Evolutionary conservation across 768 basidiomycete genomes (phyloP).

Genomic region (Lactarius sanguifluus): DNA sequence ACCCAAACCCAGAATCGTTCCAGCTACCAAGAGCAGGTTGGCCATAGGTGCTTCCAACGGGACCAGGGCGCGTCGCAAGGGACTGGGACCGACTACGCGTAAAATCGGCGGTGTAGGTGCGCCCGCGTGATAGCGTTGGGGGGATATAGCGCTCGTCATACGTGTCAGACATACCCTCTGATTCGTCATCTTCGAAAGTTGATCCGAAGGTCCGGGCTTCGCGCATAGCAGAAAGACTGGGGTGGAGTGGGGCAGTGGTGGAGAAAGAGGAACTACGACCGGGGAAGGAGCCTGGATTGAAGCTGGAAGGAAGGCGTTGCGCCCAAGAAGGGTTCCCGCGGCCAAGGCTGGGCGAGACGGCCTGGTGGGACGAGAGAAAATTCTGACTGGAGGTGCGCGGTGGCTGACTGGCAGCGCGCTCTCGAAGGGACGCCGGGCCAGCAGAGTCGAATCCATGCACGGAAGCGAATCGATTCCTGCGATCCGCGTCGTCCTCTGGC

Average conservation of each 20-base stretch:
- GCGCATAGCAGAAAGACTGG: conserved; percentile 65
- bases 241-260: conserved; percentile 46
- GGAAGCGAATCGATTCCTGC: conserved; percentile 58
- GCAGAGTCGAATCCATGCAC: conserved; percentile 43
- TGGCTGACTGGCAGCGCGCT: conserved; percentile 71
- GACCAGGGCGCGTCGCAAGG: conserved; percentile 57
- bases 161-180: conserved; percentile 58
- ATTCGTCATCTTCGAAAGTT: conserved; percentile 82
- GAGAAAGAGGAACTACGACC: conserved; percentile 72
- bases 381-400: conserved; percentile 51
- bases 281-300: conserved; percentile 52
- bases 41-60: conserved; percentile 49
- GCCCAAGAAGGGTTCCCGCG: conserved; percentile 49
- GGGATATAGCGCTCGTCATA: conserved; percentile 46
- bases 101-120: conserved; percentile 60
- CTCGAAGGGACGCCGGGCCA: conserved; percentile 48
- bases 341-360: conserved; percentile 48
- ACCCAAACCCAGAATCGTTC: conserved; percentile 55
- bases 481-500: conserved; percentile 52
- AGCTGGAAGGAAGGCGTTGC: conserved; percentile 44
- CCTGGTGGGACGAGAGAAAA: conserved; percentile 47
- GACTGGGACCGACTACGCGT: conserved; percentile 78
- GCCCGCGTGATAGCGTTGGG: conserved; percentile 48
- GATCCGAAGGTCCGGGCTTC: conserved; percentile 65
- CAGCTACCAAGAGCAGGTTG: conserved; percentile 50